Conservation (phyloP, 257 asterid species). For the Apocynum venetum region DNA sequence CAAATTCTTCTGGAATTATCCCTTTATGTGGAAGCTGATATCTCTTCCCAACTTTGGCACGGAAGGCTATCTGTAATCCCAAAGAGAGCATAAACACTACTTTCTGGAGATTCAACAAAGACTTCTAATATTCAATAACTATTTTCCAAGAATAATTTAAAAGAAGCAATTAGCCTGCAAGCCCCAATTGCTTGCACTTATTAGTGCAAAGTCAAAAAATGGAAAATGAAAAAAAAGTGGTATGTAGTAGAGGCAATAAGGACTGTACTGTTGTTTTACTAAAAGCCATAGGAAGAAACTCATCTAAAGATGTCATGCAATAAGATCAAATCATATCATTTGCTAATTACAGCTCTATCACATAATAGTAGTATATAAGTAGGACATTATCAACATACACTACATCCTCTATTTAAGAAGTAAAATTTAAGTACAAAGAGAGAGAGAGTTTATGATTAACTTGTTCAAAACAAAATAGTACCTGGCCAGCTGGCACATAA, state of each 20-base stretch:
- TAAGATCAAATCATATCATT: neutral
- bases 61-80: slow-evolving; percentile 75
- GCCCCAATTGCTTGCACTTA: neutral
- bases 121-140: neutral
- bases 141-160: neutral
- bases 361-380: neutral
- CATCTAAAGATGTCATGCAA: neutral
- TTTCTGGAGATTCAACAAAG: neutral
- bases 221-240: neutral
- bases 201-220: neutral
- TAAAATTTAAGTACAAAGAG: neutral
- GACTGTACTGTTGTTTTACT: neutral
- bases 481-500: slow-evolving; percentile 98
- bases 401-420: neutral
- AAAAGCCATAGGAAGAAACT: neutral
- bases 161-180: neutral
- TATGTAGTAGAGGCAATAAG: neutral
- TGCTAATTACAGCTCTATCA: neutral
- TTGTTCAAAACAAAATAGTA: slow-evolving; percentile 20
- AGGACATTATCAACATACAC: neutral
- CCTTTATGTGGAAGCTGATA: slow-evolving; percentile 96
- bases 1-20: slow-evolving; percentile 94
- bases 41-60: slow-evolving; percentile 86
- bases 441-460: neutral
- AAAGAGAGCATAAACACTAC: neutral